phyloP scores from a whole-genome alignment of 2,329 filamentous ascomycete species.

The Diaporthe longicolla region DNA sequence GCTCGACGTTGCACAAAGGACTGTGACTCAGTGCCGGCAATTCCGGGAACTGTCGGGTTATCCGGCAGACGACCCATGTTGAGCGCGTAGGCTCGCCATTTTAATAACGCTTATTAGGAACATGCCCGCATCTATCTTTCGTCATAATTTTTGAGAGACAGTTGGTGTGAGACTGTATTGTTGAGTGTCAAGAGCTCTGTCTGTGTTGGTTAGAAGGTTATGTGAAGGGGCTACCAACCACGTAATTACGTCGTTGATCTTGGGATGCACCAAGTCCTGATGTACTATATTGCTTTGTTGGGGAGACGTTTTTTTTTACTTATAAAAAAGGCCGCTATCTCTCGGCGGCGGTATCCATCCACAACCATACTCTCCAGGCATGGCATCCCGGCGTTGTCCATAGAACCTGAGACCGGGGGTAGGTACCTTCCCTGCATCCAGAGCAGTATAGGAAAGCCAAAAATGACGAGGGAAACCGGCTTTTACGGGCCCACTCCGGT shows the following conservation, averaged over 20 bases:
- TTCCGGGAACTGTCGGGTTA: neutral
- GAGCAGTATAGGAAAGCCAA: neutral
- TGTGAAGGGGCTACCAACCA: neutral
- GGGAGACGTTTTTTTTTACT: neutral
- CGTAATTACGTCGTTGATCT: neutral
- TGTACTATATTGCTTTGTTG: neutral
- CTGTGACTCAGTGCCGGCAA: conserved; percentile 1
- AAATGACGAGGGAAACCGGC: no score
- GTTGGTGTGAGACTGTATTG: no score
- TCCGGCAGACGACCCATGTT: conserved; percentile 1
- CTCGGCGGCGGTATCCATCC: neutral
- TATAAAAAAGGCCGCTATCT: neutral
- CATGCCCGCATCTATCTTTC: neutral
- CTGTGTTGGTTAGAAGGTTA: neutral
- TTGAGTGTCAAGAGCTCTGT: no score
- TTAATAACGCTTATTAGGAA: neutral
- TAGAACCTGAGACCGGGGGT: neutral
- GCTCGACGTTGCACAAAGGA: conserved; percentile 1
- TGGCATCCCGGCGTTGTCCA: conserved; percentile 3
- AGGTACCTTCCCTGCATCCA: neutral
- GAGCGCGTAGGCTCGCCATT: neutral
- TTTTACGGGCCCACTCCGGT: neutral
- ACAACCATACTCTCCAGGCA: neutral
- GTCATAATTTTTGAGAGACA: neutral
- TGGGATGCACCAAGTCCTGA: neutral